A percentile compares a stretch with the other conserved stretches of the same genome.
These are phyloP conservation scores for Sphagnurus paluster DNA, from an alignment of 1,284 basidiomycete genomes.

Conservation along the genomic window DNA sequence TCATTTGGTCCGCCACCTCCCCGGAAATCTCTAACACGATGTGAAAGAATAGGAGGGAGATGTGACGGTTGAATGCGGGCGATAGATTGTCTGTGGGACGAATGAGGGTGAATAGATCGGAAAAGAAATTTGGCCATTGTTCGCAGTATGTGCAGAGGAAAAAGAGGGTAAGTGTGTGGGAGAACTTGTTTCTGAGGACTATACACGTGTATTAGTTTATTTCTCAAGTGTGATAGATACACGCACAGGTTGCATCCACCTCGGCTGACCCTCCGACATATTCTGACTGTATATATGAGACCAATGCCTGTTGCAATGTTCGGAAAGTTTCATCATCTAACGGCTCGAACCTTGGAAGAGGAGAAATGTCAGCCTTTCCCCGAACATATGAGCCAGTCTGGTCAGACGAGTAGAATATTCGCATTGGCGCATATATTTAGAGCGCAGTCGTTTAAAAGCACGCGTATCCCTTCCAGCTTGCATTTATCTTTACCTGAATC, in stretches of 20 bases:
- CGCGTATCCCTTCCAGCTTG: not conserved
- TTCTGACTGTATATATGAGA: conserved; percentile 79
- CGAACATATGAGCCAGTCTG: not conserved
- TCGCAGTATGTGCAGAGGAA: conserved; percentile 89
- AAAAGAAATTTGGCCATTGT: conserved; percentile 83
- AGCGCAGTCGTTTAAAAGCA: not conserved
- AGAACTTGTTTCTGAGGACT: conserved; percentile 97
- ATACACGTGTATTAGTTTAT: conserved; percentile 13
- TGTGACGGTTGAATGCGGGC: conserved; percentile 72
- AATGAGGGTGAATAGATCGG: conserved; percentile 76
- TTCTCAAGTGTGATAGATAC: conserved; percentile 13
- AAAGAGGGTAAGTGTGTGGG: conserved; percentile 94
- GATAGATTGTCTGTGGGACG: conserved; percentile 57
- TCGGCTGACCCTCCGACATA: conserved; percentile 79
- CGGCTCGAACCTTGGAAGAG: conserved; percentile 57
- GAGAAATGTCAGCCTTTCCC: conserved; percentile 11
- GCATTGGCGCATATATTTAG: not conserved
- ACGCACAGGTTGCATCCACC: conserved; percentile 71
- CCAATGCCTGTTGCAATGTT: conserved; percentile 66
- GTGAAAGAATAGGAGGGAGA: conserved; percentile 85
- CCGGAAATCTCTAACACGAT: conserved; percentile 89
- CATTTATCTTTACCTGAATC: not conserved
- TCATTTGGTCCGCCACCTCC: conserved; percentile 89
- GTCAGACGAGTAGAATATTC: not conserved
- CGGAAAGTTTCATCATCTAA: conserved; percentile 70